Conservation (phyloP, 192 early-diverging fungal species). For the Chytriomyces sp. region DNA sequence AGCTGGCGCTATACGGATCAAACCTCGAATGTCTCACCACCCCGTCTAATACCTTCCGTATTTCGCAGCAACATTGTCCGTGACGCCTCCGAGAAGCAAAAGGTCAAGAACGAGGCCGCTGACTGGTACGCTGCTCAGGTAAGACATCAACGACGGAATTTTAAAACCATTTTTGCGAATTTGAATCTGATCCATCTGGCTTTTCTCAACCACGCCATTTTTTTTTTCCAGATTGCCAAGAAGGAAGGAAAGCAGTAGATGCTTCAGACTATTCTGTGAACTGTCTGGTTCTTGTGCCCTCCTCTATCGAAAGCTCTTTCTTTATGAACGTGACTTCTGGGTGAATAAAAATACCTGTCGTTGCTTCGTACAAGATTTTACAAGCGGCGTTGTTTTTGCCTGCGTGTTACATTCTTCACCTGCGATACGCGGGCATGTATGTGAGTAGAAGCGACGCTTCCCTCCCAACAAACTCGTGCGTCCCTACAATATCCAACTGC, state of each 20-base stretch:
- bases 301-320: too few relatives aligned
- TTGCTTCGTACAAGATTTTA: too few relatives aligned
- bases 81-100: slow-evolving; percentile 37
- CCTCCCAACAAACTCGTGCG: too few relatives aligned
- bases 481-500: too few relatives aligned
- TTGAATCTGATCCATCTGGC: not conserved
- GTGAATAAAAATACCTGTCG: too few relatives aligned
- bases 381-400: too few relatives aligned
- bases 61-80: slow-evolving; percentile 47
- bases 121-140: slow-evolving; percentile 42
- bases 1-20: too few relatives aligned
- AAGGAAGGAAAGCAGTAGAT: slow-evolving; percentile 21
- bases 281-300: too few relatives aligned
- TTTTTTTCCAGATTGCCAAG: slow-evolving; percentile 22
- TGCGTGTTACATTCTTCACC: too few relatives aligned
- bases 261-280: not conserved
- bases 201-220: not conserved
- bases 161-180: not conserved
- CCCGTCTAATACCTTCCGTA: not conserved
- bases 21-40: not conserved
- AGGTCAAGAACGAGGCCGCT: slow-evolving; percentile 48
- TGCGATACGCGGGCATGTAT: too few relatives aligned
- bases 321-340: too few relatives aligned
- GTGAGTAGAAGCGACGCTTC: too few relatives aligned
- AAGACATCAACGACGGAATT: not conserved